Base-by-base conservation (phyloP, 345 rosid genomes). In the Garcia nutans region DNA sequence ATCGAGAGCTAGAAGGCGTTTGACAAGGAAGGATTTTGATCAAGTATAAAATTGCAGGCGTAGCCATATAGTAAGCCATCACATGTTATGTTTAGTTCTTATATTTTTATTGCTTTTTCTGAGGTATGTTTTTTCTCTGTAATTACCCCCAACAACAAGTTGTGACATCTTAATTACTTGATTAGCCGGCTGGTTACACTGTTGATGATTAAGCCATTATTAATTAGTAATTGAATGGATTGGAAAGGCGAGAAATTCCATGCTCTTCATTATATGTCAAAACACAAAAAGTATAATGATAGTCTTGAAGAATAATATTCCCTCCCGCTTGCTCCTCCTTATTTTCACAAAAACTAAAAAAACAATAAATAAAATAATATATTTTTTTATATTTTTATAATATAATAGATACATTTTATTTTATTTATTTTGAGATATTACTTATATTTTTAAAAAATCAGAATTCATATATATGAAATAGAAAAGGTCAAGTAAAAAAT, bases 171-270 rank as follows among this genome's bases (percentile, higher is more conserved):
- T 44, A 22, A 42, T 66, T 42, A 11, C 31, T 54, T 52, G 23
- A 20, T 49, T 54, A 20, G 59, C 72, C 58, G 65, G 78, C 66
- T 75, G 5, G 42, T 62, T 31, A 37, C n/a, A 66, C 23, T 13
- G 17, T 54, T 17, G 15, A 23, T 20, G 61, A 41, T 16, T 28
- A 10, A 31, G 41, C 24, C 28, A 19, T 28, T 52, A 13, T 19
- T 47, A 23, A 47, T 8, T 7, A 20, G 23, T 60, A 10, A 31
- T 26, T 61, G 15, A 72, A 45, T 23, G 11, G 23, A 16, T 42
- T 23, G 11, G 23, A 16, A 56, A 42, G 42, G 67, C 2, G 17
- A 28, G 42, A 20, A 42, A 61, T 73, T 50, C 59, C 20, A 2
- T 47, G 76, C 28, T 11, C 28, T 49, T 23, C n/a, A 57, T 20